Base-by-base conservation (phyloP, 805 yeast genomes). In the Nakazawaea laoshanensis region DNA sequence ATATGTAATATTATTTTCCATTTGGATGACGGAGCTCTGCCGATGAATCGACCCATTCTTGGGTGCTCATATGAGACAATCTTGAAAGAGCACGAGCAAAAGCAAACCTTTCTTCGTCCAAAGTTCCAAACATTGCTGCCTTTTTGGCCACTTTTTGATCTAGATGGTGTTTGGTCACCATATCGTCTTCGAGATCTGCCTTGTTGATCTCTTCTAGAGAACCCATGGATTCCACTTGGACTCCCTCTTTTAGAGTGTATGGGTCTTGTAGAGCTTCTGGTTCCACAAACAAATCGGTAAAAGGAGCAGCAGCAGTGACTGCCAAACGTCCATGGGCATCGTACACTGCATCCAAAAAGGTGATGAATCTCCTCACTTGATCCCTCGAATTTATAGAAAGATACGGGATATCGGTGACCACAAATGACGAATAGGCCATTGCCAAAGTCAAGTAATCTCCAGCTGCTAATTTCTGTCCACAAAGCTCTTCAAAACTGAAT, bases 81-180 rank as follows among this genome's bases (percentile, higher is more conserved):
- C 98, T 74, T 46, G 92, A 79, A 38, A 89, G 63, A 0, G 97
- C 96, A 50, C 98, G 71, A 0, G 96, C 95, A 64, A 89, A 89
- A 14, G 98, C 98, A 61, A 89, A 92, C 53, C 80, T 73, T 59
- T 89, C 98, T 55, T 89, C 98, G 55, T 87, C 97, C 25, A 92
- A 70, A 5, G 42, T 48, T 30, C 83, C 84, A 60, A 92, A 89
- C 71, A 83, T 71, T 44, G 74, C 50, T 1, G 87, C 82, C 49
- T 75, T 74, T 44, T 74, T 69, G 8, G 85, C 88, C 38, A 81
- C 63, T 41, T 74, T 74, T 39, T 75, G 70, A 43, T 79, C 82
- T 42, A 84, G 79, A 1, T 92, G 94, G 53, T 83, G 86, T 39
- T 77, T 68, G n/a, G 65, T 67, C 15, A 81, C 83, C 53, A 83